phyloP scores from a whole-genome alignment of 2,329 filamentous ascomycete genomes.

The Aspergillus fumigatus region DNA sequence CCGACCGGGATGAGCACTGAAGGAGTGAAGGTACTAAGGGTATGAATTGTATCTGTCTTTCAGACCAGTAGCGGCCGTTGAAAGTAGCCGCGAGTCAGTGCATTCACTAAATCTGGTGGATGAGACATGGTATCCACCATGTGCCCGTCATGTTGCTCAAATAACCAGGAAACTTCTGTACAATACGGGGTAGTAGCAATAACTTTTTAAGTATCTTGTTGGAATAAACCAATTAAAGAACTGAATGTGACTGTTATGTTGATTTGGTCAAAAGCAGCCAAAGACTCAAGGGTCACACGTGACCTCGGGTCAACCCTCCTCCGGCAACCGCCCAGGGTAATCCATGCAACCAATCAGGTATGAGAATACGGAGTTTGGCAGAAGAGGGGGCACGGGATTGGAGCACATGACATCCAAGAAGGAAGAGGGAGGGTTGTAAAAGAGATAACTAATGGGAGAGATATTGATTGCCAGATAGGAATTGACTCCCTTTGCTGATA shows the following conservation, averaged over 20 bases:
- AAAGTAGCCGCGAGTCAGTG: background rate
- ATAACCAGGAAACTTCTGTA: background rate
- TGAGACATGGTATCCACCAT: background rate
- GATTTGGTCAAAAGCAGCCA: background rate
- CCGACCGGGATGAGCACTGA: slow-evolving; percentile 10
- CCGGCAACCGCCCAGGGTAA: slow-evolving; percentile 13
- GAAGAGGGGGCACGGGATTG: slow-evolving; percentile 35
- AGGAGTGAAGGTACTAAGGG: background rate
- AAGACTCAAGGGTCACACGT: slow-evolving; percentile 18
- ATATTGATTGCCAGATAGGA: background rate
- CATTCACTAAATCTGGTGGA: background rate
- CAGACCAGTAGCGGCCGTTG: slow-evolving; percentile 1
- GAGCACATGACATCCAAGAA: slow-evolving; percentile 32
- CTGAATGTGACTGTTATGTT: background rate
- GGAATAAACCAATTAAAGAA: too few relatives aligned
- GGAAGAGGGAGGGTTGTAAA: slow-evolving; percentile 13
- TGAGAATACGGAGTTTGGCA: slow-evolving; percentile 7
- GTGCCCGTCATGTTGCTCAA: background rate
- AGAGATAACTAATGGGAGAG: slow-evolving; percentile 10
- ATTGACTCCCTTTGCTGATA: background rate
- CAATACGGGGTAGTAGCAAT: too few relatives aligned
- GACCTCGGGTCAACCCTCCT: slow-evolving; percentile 24
- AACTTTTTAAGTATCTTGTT: too few relatives aligned
- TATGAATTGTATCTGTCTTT: background rate
- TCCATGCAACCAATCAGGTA: slow-evolving; percentile 24